Conservation (phyloP, 2,329 filamentous ascomycete species). For the Epichloe elymi region DNA sequence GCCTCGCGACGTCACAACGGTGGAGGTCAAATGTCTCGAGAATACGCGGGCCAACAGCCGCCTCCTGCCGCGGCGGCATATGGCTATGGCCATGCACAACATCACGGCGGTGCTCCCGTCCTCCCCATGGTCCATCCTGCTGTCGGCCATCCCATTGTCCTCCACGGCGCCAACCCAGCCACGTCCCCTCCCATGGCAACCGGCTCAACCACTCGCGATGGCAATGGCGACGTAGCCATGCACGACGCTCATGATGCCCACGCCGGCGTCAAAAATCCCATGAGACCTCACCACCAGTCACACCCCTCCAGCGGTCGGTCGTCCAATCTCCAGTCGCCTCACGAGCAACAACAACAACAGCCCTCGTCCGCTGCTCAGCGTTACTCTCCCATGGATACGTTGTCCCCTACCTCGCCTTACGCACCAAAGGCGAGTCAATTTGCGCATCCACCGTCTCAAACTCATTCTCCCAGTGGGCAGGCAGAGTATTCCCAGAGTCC, state of each 20-base stretch:
- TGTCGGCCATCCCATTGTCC: slow-evolving; percentile 16
- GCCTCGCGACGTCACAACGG: slow-evolving; percentile 53
- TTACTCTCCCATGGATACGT: slow-evolving; percentile 90
- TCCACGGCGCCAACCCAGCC: slow-evolving; percentile 34
- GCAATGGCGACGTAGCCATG: slow-evolving; percentile 70
- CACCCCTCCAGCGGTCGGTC: slow-evolving; percentile 43
- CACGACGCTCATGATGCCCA: slow-evolving; percentile 76
- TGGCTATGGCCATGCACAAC: slow-evolving; percentile 56
- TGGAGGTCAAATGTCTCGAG: slow-evolving; percentile 30
- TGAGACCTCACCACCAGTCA: slow-evolving; percentile 66
- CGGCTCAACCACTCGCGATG: slow-evolving; percentile 48
- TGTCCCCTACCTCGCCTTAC: slow-evolving; percentile 73
- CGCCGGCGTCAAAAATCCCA: slow-evolving; percentile 72
- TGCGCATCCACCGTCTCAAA: slow-evolving; percentile 37
- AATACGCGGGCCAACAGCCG: slow-evolving; percentile 30
- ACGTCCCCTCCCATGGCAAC: slow-evolving; percentile 40
- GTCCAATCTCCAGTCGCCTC: slow-evolving; percentile 58
- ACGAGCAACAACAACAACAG: slow-evolving; percentile 29
- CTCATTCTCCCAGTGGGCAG: slow-evolving; percentile 68
- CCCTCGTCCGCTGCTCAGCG: slow-evolving; percentile 75
- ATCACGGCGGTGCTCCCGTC: slow-evolving; percentile 33
- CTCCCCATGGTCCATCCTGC: slow-evolving; percentile 15
- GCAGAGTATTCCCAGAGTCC: slow-evolving; percentile 46
- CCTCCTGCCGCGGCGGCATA: slow-evolving; percentile 13
- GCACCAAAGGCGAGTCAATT: slow-evolving; percentile 48